Base-by-base conservation (phyloP, 768 basidiomycete species). In the Russula dissimulans region DNA sequence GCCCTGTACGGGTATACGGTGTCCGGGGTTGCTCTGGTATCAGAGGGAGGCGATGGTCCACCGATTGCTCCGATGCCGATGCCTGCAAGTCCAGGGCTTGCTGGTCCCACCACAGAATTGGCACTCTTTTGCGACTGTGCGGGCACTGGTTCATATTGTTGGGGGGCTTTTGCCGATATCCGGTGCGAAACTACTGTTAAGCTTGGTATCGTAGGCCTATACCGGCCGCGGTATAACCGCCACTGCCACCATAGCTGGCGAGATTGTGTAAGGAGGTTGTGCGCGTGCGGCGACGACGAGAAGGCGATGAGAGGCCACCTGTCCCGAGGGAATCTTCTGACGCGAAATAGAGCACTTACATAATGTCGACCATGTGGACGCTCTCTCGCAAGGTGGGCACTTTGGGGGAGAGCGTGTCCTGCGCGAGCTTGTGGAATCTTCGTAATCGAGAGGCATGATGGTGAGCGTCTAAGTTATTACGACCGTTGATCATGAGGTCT, bases 301-400 rank as follows among this genome's bases (percentile, higher is more conserved):
- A 84, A 50, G 91, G 91, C 10, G 89, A 82, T 1, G 87, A 84
- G 51, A 92, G 85, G 44, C 91, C 89, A 56, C 90, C 90, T 42
- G 89, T 89, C 56, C 91, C 90, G 68, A 91, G 75, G n/a, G 83
- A 80, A 72, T 91, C 94, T 69, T 97, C 95, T 1, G 95, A 91
- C 3, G 95, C 95, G 73, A 99, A 95, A 77, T 92, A 97, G 61
- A 97, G 82, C 14, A 95, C 83, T 95, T 95, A 99, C 60, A 98
- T 74, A 70, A 98, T 89, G 78, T 98, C 80, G 59, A 95, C 89
- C 63, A 97, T 81, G 34, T 26, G 22, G 22, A 26, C 22, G 22
- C 2, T 26, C 22, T 26, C 22, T 26, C 22, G 22, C 22, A 26
- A 26, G 22, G 22, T 26, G 22, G 22, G 22, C 22, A 26, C 22